A percentile compares a stretch with the other conserved stretches of the same genome.
phyloP scores from a whole-genome alignment of 176 grass and related monocot species.

The Hsuehochloa calcarea region DNA sequence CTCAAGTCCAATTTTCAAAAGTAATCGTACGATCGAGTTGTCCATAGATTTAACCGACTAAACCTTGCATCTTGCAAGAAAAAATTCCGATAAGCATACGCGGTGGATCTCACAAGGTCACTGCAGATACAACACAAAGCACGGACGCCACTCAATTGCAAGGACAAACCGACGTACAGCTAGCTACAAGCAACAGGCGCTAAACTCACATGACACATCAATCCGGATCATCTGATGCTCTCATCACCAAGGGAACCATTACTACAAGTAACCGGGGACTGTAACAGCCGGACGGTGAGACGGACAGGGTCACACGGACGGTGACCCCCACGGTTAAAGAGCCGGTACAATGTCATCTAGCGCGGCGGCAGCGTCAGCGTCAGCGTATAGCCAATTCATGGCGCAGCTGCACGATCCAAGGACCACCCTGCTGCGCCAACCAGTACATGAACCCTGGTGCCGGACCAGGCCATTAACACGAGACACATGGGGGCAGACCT shows the following conservation, averaged over 20 bases:
- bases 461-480: conserved; percentile 2
- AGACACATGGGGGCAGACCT: neutral
- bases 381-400: neutral
- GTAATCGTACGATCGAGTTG: neutral
- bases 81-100: neutral
- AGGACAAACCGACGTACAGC: neutral
- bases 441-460: conserved; percentile 5
- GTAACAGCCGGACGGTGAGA: neutral
- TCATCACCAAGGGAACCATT: neutral
- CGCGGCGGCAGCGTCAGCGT: too few relatives aligned
- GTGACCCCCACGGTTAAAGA: neutral
- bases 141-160: neutral
- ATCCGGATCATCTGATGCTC: neutral
- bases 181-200: neutral
- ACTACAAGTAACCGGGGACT: neutral
- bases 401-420: conserved; percentile 2
- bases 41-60: neutral
- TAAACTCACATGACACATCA: neutral
- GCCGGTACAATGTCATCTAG: conserved; percentile 7
- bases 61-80: neutral
- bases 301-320: neutral
- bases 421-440: neutral
- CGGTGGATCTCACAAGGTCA: neutral
- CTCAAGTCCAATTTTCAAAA: neutral
- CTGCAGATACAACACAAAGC: neutral